phyloP scores from a whole-genome alignment of 1,284 basidiomycete genomes.

The Tilletiopsis washingtonensis region DNA sequence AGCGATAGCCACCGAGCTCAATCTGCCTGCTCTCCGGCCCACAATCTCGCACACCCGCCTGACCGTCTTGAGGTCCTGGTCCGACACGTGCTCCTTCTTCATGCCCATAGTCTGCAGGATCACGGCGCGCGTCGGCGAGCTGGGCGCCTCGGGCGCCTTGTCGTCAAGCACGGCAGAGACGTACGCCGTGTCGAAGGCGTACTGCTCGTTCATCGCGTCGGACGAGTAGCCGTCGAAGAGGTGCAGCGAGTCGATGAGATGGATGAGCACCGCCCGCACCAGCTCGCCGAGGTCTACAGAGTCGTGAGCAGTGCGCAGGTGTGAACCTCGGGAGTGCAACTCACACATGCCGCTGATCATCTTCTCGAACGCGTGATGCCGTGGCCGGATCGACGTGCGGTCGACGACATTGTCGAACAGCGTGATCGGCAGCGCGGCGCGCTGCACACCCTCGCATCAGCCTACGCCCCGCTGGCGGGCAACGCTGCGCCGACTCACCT shows the following conservation, averaged over 20 bases:
- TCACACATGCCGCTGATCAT: slow-evolving; percentile 93
- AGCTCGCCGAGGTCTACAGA: slow-evolving; percentile 75
- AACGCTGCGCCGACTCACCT: not conserved
- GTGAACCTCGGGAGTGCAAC: slow-evolving; percentile 15
- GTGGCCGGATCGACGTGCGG: slow-evolving; percentile 85
- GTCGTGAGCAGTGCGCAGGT: not conserved
- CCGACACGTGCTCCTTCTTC: slow-evolving; percentile 49
- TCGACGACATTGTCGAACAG: slow-evolving; percentile 90
- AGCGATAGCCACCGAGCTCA: slow-evolving; percentile 81
- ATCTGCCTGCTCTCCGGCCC: slow-evolving; percentile 68
- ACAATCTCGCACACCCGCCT: slow-evolving; percentile 71
- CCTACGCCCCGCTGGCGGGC: not conserved
- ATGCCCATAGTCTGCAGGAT: slow-evolving; percentile 62
- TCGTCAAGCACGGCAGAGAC: slow-evolving; percentile 73
- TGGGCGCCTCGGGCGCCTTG: slow-evolving; percentile 15
- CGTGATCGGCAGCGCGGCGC: slow-evolving; percentile 77
- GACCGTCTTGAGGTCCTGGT: slow-evolving; percentile 61
- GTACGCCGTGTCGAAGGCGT: slow-evolving; percentile 85
- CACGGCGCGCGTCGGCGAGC: slow-evolving; percentile 51
- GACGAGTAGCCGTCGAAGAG: slow-evolving; percentile 77
- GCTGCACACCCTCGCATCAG: slow-evolving; percentile 50
- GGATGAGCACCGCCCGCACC: slow-evolving; percentile 72
- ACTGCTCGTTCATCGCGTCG: slow-evolving; percentile 69
- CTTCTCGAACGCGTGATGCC: slow-evolving; percentile 92
- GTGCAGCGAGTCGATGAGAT: slow-evolving; percentile 66